Base-by-base conservation (phyloP, 164 flowering plant genomes). In the Umbellularia californica region DNA sequence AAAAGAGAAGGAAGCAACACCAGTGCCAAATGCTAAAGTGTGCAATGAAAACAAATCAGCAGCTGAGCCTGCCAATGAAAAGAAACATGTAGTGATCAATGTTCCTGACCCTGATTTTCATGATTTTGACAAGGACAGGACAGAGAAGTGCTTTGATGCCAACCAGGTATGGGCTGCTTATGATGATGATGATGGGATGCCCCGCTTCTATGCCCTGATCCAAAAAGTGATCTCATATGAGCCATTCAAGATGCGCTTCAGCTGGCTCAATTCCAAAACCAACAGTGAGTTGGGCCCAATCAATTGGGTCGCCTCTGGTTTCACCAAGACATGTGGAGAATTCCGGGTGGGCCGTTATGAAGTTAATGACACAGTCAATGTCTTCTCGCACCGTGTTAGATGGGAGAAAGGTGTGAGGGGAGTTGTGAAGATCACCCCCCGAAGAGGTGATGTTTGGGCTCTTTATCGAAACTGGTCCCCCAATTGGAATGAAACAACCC, bases 121-220 rank as follows among this genome's bases (percentile, higher is more conserved):
- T 79, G 85, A 86, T 79, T 89, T 89, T 81, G 90, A 89, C 80
- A 81, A 81, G 81, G 92, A 87, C 78, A 81, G 93, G 60, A 80
- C 86, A 7, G 92, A 86, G 79, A 83, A 58, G n/a, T 82, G 85
- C 50, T 89, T 90, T 79, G 90, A 79, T 33, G 86, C 79, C 9
- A 86, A 82, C 80, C 91, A 90, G 77, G 90, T 90, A 13, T 91
- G 96, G 96, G 89, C 93, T 76, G 92, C 89, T 6, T 91, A 91
- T 77, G 96, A 91, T 75, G 84, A 77, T 70, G 88, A 87, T 73
- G 92, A 91, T 77, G 93, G 92, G 73, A 91, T 91, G 96, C 96
- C 96, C 76, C 85, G 96, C 17, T 87, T 80, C 73, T 91, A 91
- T 85, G 93, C 91, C 28, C 47, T 87, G 80, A 82, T 91, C 52